Evolutionary conservation across 345 rosid species (phyloP).

Genomic region (Salix dunnii): DNA sequence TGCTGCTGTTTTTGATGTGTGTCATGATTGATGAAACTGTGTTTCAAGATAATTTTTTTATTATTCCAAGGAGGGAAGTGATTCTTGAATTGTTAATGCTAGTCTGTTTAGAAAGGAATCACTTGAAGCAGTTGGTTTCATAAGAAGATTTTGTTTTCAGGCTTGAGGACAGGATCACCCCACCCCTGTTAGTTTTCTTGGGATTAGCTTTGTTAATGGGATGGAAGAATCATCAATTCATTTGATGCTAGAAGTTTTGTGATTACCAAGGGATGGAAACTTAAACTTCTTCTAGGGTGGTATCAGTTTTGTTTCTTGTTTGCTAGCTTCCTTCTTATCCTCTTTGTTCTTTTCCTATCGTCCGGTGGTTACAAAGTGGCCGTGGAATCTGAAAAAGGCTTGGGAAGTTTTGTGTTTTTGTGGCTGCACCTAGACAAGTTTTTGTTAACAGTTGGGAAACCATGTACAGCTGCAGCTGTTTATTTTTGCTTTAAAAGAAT

Average conservation of each 20-base stretch:
- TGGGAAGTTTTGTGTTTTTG: background rate
- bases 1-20: background rate
- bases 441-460: background rate
- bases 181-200: background rate
- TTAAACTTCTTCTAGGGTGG: background rate
- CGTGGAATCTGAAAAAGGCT: background rate
- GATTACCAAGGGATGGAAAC: background rate
- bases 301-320: background rate
- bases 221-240: background rate
- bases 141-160: background rate
- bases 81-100: background rate
- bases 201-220: background rate
- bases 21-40: background rate
- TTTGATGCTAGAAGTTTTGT: background rate
- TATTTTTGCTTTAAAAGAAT: background rate
- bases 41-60: background rate
- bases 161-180: too few species aligned
- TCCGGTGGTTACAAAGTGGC: constrained; percentile 5
- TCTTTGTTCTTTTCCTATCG: background rate
- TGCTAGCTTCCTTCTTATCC: background rate
- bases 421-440: background rate
- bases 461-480: background rate
- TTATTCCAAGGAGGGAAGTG: background rate
- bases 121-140: background rate
- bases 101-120: background rate